Percentiles rank a stretch among this genome's conserved stretches.
These are phyloP conservation scores for Fusarium sp. DNA, from an alignment of 2,329 filamentous ascomycete genomes.

Conservation along the genomic window DNA sequence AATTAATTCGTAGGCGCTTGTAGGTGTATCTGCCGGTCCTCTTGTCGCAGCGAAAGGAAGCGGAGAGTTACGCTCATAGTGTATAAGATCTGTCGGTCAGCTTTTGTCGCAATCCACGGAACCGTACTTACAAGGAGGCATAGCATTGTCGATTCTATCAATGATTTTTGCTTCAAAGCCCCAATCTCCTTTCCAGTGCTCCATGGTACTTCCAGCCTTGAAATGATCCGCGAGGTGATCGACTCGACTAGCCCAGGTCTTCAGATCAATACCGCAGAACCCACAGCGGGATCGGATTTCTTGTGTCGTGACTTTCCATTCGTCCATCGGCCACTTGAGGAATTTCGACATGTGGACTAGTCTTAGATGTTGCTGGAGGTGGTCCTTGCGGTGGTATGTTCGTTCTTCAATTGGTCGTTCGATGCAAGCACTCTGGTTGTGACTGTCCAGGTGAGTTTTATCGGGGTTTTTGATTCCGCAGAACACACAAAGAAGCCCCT, in stretches of 20 bases:
- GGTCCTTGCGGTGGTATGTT: conserved; percentile 60
- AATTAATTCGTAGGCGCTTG: conserved; percentile 39
- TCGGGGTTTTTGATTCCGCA: conserved; percentile 54
- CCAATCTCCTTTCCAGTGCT: conserved; percentile 60
- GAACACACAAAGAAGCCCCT: conserved; percentile 51
- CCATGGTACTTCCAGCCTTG: conserved; percentile 57
- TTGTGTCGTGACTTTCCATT: conserved; percentile 56
- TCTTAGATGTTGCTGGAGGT: conserved; percentile 58
- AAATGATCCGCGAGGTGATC: conserved; percentile 60
- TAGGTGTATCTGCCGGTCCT: conserved; percentile 40
- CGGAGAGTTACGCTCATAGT: conserved; percentile 38
- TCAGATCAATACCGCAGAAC: conserved; percentile 56
- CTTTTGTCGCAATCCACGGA: accelerated
- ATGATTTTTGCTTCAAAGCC: conserved; percentile 57
- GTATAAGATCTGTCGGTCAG: conserved; percentile 41
- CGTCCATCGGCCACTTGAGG: conserved; percentile 43
- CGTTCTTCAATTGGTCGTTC: conserved; percentile 54
- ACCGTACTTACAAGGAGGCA: conserved; percentile 55
- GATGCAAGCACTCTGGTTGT: conserved; percentile 60
- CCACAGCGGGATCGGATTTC: conserved; percentile 57
- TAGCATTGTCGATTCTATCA: conserved; percentile 58
- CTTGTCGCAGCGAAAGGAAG: conserved; percentile 39
- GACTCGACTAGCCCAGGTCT: conserved; percentile 54
- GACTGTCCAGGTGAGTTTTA: conserved; percentile 52
- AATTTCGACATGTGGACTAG: conserved; percentile 59